These are phyloP conservation scores for Apiotrichum gamsii DNA, from an alignment of 1,284 basidiomycete genomes.

Conservation along the genomic window DNA sequence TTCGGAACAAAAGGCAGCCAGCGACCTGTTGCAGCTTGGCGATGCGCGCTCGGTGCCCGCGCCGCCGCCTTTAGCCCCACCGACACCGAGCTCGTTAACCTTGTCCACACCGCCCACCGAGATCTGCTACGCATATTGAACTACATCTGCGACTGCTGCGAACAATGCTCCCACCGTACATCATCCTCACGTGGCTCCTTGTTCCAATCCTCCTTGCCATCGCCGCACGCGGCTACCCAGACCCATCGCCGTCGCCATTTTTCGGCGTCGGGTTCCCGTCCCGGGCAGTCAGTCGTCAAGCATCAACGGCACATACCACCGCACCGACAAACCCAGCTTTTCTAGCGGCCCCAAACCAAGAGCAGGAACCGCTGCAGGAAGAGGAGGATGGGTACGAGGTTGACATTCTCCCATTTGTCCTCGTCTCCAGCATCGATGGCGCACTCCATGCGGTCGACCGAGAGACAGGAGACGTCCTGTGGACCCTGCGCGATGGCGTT, in stretches of 20 bases:
- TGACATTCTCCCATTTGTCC: slow-evolving; percentile 44
- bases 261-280: slow-evolving; percentile 11
- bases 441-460: slow-evolving; percentile 45
- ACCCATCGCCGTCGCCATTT: slow-evolving; percentile 3
- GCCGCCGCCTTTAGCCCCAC: slow-evolving; percentile 9
- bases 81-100: no score
- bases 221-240: slow-evolving; percentile 2
- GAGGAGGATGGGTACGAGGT: slow-evolving; percentile 29
- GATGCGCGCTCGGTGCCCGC: slow-evolving; percentile 17
- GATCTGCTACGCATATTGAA: background rate
- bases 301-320: background rate
- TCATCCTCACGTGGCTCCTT: slow-evolving; percentile 7
- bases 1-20: no score
- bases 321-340: background rate
- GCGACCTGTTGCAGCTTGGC: no score
- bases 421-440: slow-evolving; percentile 46
- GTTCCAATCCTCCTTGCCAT: slow-evolving; percentile 10
- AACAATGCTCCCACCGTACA: slow-evolving; percentile 13
- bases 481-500: slow-evolving; percentile 41
- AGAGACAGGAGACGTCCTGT: slow-evolving; percentile 35
- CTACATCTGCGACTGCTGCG: background rate
- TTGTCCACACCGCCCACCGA: no score
- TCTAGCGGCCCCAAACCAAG: no score
- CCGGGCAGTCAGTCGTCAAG: background rate
- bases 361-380: background rate